A percentile compares a stretch with the other conserved stretches of the same genome.
phyloP scores from a whole-genome alignment of 148 eudicot genomes.

The Spergularia marina region DNA sequence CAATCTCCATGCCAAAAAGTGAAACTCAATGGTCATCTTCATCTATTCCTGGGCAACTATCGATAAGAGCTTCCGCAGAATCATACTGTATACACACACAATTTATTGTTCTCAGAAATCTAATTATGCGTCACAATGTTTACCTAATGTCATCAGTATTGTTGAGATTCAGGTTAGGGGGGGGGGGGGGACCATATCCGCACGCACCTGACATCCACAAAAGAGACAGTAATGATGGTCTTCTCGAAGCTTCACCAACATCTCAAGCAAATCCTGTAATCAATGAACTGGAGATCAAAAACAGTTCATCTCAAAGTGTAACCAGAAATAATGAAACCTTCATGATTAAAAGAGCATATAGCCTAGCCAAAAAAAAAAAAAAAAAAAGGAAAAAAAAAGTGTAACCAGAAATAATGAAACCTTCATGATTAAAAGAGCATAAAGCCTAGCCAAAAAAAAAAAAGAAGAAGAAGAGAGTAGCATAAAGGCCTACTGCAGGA shows the following conservation, averaged over 20 bases:
- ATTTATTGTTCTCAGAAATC: conserved; percentile 8
- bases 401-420: not conserved
- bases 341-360: not conserved
- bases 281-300: conserved; percentile 14
- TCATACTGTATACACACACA: conserved; percentile 59
- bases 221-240: conserved; percentile 85
- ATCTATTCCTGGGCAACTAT: conserved; percentile 67
- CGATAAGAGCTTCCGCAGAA: conserved; percentile 59
- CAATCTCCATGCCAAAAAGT: not conserved
- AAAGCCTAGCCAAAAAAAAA: not conserved
- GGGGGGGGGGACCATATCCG: not conserved
- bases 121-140: not conserved
- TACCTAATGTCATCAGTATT: not conserved
- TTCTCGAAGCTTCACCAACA: conserved; percentile 72
- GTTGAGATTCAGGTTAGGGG: not conserved
- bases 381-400: not conserved
- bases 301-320: not conserved
- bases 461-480: not conserved
- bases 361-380: not conserved
- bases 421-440: not conserved
- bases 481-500: too few relatives aligned
- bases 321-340: not conserved
- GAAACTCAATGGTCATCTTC: conserved; percentile 76
- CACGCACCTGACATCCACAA: conserved; percentile 79
- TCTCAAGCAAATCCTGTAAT: conserved; percentile 71